Evolutionary conservation across 352 stramenopile species (phyloP).

Genomic region (Globisporangium spinosum): DNA sequence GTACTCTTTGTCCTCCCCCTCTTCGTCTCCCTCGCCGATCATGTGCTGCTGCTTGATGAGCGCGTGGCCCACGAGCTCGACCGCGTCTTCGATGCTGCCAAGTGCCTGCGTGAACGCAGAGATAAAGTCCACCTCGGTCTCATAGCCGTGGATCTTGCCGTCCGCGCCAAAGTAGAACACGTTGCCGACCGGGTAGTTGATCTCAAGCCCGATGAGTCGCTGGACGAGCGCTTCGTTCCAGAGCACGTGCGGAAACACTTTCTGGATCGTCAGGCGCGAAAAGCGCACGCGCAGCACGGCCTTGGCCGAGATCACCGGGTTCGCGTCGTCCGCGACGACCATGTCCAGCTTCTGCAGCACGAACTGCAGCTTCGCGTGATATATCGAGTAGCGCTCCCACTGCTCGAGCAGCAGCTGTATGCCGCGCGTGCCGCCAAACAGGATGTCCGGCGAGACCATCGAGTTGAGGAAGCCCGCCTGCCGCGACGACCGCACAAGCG

Average conservation of each 20-base stretch:
- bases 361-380: slow-evolving; percentile 47
- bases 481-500: slow-evolving; percentile 24
- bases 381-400: slow-evolving; percentile 65
- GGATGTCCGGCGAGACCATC: slow-evolving; percentile 46
- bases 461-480: slow-evolving; percentile 33
- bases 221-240: slow-evolving; percentile 65
- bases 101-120: slow-evolving; percentile 36
- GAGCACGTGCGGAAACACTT: slow-evolving; percentile 64
- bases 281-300: slow-evolving; percentile 52
- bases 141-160: slow-evolving; percentile 52
- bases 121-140: slow-evolving; percentile 60
- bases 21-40: slow-evolving; percentile 35
- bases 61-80: slow-evolving; percentile 45
- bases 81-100: slow-evolving; percentile 44
- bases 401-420: slow-evolving; percentile 47
- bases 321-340: slow-evolving; percentile 28
- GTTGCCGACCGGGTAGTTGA: slow-evolving; percentile 51
- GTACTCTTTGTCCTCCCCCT: slow-evolving; percentile 21
- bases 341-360: slow-evolving; percentile 42
- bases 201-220: slow-evolving; percentile 49
- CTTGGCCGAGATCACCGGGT: slow-evolving; percentile 41
- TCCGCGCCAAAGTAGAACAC: slow-evolving; percentile 61
- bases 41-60: slow-evolving; percentile 54
- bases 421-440: slow-evolving; percentile 44
- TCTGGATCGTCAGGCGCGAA: slow-evolving; percentile 54